Evolutionary conservation across 345 rosid genomes (phyloP), one percentile per base, ranked within the genome.

Genomic region (Moringa oleifera): DNA sequence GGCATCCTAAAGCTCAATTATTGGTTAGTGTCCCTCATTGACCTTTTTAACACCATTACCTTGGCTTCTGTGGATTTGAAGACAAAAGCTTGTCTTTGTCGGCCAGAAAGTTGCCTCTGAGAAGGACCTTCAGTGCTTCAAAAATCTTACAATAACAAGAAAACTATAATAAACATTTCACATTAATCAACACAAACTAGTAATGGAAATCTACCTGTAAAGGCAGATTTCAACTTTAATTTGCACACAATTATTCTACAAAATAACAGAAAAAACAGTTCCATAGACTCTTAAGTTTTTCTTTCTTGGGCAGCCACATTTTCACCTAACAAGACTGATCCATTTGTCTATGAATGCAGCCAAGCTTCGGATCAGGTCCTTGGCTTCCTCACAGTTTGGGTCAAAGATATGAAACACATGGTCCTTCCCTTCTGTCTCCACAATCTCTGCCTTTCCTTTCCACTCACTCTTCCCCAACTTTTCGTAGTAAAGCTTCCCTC

Each of bases 321-420:
- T 23, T 61, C 65, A 67, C 57, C 41, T 19, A 21, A 23, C 65
- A 53, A 58, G 25, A 55, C 16, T 4, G 20, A 37, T 61, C n/a
- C 50, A 62, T 20, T 61, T 53, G 73, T 72, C 81, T 2, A 87
- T 56, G 75, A 77, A 86, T 53, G 71, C 57, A 70, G 88, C 86
- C 73, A 80, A 58, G 20, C 84, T 52, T 7, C 71, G 77, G 62
- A 77, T 18, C 72, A 88, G 46, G 57, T 53, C 62, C 52, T 53
- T 73, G 55, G 90, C 91, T 63, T 81, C 85, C 22, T 73, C 68
- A 36, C 81, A 61, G 47, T 72, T 62, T 0, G 81, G 86, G 46
- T 86, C 78, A 25, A 85, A 69, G 12, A 88, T 76, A 67, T 88
- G 91, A 59, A 90, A 90, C 6, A 84, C 88, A 46, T 90, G 97